A percentile compares a stretch with the other conserved stretches of the same genome.
These are phyloP conservation scores for Tricholoma sp. DNA, from an alignment of 768 basidiomycete genomes.

Conservation along the genomic window DNA sequence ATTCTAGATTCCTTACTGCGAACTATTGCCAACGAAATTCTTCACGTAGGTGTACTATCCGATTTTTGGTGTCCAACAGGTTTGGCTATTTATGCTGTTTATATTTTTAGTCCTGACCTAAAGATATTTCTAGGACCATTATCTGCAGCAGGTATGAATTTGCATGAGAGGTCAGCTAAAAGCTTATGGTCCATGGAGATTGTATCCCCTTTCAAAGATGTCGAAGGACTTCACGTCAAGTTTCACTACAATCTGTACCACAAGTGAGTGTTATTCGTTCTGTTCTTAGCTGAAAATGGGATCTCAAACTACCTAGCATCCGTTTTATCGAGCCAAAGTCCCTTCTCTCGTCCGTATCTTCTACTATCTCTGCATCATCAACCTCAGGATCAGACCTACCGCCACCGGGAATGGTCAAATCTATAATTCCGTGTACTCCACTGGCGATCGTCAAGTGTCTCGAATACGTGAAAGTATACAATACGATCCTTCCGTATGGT, in stretches of 20 bases:
- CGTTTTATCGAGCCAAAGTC: slow-evolving; percentile 85
- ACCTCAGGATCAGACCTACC: slow-evolving; percentile 52
- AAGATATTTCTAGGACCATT: slow-evolving; percentile 72
- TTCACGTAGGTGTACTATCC: slow-evolving; percentile 84
- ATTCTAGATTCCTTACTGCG: slow-evolving; percentile 1
- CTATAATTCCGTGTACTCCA: slow-evolving; percentile 95
- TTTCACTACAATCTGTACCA: slow-evolving; percentile 94
- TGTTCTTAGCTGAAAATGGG: not conserved
- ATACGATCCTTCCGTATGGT: slow-evolving; percentile 86
- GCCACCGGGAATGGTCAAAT: slow-evolving; percentile 87
- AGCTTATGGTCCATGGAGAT: slow-evolving; percentile 40
- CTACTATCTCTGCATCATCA: slow-evolving; percentile 26
- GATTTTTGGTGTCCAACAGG: slow-evolving; percentile 87
- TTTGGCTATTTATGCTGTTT: slow-evolving; percentile 20
- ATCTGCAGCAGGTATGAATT: slow-evolving; percentile 77
- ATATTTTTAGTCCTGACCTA: slow-evolving; percentile 2
- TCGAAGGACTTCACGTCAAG: slow-evolving; percentile 95
- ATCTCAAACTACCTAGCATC: slow-evolving; percentile 51
- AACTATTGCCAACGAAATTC: slow-evolving; percentile 1
- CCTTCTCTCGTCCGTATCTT: slow-evolving; percentile 44
- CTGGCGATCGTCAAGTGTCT: slow-evolving; percentile 95
- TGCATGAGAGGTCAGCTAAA: not conserved
- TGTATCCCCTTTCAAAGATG: slow-evolving; percentile 94
- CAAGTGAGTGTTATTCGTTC: slow-evolving; percentile 52
- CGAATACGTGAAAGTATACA: slow-evolving; percentile 90